Percentiles rank a stretch among this genome's conserved stretches.
phyloP scores from a whole-genome alignment of 225 moss, liverwort and hornwort species.

The Lunularia cruciata region DNA sequence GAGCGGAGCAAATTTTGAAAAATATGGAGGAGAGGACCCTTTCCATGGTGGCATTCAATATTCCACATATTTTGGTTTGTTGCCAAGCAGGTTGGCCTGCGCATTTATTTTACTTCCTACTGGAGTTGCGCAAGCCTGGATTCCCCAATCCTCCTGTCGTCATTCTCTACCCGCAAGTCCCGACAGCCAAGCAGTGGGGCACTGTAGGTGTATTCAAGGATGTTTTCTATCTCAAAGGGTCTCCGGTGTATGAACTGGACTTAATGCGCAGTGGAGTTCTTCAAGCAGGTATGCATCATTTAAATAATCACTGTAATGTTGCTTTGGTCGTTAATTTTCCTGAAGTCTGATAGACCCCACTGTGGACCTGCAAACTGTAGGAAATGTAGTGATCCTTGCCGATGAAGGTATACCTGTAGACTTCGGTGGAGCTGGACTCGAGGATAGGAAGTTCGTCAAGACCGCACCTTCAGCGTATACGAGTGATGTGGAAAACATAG shows the following conservation, averaged over 20 bases:
- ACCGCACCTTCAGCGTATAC: constrained; percentile 62
- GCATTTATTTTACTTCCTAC: constrained; percentile 80
- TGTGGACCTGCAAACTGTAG: constrained; percentile 36
- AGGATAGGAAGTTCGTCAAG: constrained; percentile 58
- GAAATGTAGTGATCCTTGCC: constrained; percentile 72
- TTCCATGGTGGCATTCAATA: constrained; percentile 56
- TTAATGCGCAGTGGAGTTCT: constrained; percentile 88
- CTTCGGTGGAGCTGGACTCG: constrained; percentile 36
- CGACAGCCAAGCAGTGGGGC: constrained; percentile 73
- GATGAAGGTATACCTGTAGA: constrained; percentile 45
- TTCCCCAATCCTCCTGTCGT: constrained; percentile 55
- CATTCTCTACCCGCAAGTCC: constrained; percentile 63
- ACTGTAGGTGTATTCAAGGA: constrained; percentile 69
- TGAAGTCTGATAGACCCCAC: not conserved
- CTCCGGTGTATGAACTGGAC: constrained; percentile 86
- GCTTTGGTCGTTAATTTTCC: not conserved
- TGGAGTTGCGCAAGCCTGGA: constrained; percentile 53
- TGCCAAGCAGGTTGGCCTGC: constrained; percentile 79
- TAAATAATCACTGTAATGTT: not conserved
- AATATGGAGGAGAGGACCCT: constrained; percentile 63
- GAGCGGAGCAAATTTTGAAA: constrained; percentile 50
- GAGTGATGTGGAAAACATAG: constrained; percentile 79
- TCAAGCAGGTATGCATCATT: constrained; percentile 56
- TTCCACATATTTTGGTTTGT: constrained; percentile 77
- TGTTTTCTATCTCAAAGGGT: constrained; percentile 73